Evolutionary conservation across 2,329 filamentous ascomycete genomes (phyloP).

Genomic region (Achaetomium macrosporum): DNA sequence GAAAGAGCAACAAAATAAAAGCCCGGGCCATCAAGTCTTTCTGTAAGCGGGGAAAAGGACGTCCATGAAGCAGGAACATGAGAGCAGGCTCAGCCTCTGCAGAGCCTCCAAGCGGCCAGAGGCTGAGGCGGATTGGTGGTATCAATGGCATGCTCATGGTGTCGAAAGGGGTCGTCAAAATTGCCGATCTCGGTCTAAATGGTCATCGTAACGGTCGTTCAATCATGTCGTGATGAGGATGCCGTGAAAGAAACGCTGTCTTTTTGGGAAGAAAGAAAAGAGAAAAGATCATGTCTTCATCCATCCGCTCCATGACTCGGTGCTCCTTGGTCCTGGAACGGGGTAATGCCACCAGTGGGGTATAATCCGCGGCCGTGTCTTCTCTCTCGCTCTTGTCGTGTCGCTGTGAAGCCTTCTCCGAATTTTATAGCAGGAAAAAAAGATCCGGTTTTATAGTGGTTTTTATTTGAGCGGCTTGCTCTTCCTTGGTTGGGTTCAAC

Average conservation of each 20-base stretch:
- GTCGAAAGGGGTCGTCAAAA: constrained; percentile 10
- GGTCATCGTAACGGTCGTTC: constrained; percentile 19
- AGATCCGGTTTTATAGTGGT: constrained; percentile 8
- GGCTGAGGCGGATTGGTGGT: neutral
- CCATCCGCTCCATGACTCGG: constrained; percentile 1
- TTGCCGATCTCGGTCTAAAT: constrained; percentile 11
- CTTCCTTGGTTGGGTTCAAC: constrained; percentile 11
- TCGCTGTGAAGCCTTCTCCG: constrained; percentile 34
- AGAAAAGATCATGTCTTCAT: constrained; percentile 11
- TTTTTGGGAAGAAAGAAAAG: neutral
- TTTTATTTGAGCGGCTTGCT: constrained; percentile 3
- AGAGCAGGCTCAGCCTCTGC: neutral
- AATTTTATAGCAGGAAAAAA: constrained; percentile 28
- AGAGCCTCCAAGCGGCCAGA: neutral
- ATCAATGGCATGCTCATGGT: neutral
- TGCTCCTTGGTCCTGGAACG: constrained; percentile 9
- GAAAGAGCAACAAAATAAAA: neutral
- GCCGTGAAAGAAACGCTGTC: neutral
- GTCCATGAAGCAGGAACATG: neutral
- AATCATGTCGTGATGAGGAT: constrained; percentile 17
- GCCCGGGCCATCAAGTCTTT: constrained; percentile 9
- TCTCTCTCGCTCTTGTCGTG: constrained; percentile 11
- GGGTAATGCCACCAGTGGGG: constrained; percentile 19
- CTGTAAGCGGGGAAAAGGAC: constrained; percentile 5
- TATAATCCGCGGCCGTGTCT: constrained; percentile 23